Evolutionary conservation across 1,139 yeast species (phyloP), one percentile per base, ranked within the genome.

Genomic region (Suhomyces bokatorum): DNA sequence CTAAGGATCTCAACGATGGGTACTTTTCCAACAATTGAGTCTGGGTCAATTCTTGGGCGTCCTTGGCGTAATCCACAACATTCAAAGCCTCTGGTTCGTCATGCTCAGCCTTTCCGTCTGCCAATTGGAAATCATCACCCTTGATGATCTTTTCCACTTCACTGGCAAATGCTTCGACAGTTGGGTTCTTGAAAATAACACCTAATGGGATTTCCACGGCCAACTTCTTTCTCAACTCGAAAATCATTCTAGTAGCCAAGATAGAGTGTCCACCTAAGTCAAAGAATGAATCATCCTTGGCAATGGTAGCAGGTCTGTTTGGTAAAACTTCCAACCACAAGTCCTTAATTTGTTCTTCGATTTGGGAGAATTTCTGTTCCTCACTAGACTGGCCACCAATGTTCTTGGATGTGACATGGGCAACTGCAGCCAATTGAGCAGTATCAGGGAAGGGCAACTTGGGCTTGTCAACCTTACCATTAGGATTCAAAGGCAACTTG

Each of bases 191-290:
- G 77, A 90, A 93, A 50, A 95, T 86, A 11, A 87, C 81, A 2
- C 97, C 97, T 53, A 93, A 74, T 29, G 99, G 98, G 43, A 93
- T 74, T 49, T 89, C 96, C 35, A 90, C 79, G 39, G 81, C 77
- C 48, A 91, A 73, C 55, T 77, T 78, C 70, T 87, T 86, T 64
- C 97, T 81, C 54, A 93, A 78, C 56, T 87, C 93, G 59, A 93
- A 93, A 53, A 93, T 93, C 97, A 95, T 90, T 64, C 96, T 80
- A 0, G 99, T 95, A 10, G 98, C 99, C 54, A 93, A 74, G 56
- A 95, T 91, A 0, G 98, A 91, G 66, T 95, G 99, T 4, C 99
- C 99, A 47, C 99, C 99, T 47, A 95, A 73, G 60, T 95, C 99
- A 59, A 95, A 95, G 79, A 95, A 95, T 3, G 96, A 87, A 62